Evolutionary conservation across 495 filamentous ascomycete species (phyloP).

Genomic region (Neurospora sp.): DNA sequence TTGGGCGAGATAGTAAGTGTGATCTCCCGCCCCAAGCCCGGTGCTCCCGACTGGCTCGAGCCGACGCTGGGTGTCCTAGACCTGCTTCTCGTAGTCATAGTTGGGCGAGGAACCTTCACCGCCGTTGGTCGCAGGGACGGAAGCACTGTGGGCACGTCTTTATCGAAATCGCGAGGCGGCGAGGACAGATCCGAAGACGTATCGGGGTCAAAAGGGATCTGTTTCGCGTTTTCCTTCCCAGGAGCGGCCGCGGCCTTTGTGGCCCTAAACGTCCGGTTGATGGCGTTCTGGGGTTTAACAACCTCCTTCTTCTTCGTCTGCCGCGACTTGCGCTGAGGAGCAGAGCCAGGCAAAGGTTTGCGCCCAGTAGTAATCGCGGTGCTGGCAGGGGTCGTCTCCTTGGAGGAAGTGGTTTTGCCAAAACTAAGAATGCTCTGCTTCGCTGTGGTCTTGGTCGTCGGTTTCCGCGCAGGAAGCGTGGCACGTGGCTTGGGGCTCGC

Average conservation of each 20-base stretch:
- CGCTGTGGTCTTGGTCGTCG: conserved; percentile 12
- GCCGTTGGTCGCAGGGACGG: conserved; percentile 17
- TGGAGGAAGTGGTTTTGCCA: conserved; percentile 2
- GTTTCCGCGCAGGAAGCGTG: conserved; percentile 29
- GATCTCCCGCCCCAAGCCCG: neutral
- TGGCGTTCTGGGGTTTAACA: conserved; percentile 23
- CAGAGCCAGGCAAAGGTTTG: conserved; percentile 11
- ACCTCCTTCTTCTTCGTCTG: conserved; percentile 26
- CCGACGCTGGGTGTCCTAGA: neutral
- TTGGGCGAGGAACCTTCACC: neutral
- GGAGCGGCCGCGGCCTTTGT: conserved; percentile 20
- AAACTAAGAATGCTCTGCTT: conserved; percentile 34
- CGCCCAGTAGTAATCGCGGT: conserved; percentile 2
- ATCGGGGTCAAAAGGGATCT: conserved; percentile 6
- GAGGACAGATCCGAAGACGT: conserved; percentile 15
- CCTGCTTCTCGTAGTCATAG: neutral
- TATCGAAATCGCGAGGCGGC: conserved; percentile 6
- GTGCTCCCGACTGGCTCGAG: conserved; percentile 3
- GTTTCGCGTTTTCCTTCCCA: conserved; percentile 10
- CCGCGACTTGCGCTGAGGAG: conserved; percentile 23
- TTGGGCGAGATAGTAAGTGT: conserved; percentile 31
- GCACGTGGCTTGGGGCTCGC: conserved; percentile 45
- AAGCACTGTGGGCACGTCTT: conserved; percentile 4
- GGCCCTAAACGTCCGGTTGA: conserved; percentile 33
- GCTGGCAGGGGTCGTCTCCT: conserved; percentile 3